Evolutionary conservation across 2,329 filamentous ascomycete species (phyloP).

Genomic region (Aspergillus melleus): DNA sequence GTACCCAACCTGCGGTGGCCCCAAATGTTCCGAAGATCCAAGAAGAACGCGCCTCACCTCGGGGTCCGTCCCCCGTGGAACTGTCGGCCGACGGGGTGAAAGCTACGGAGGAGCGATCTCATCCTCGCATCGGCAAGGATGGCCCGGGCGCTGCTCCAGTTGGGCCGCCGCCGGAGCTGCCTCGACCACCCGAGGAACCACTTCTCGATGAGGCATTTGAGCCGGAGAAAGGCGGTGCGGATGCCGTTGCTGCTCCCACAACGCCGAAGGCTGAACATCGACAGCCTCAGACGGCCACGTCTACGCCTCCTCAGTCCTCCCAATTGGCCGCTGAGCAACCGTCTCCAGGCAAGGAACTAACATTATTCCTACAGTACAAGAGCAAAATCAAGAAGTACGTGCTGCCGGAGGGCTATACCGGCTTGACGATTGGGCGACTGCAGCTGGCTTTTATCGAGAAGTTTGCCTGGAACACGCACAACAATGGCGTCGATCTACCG

Average conservation of each 20-base stretch:
- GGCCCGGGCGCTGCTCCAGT: constrained; percentile 33
- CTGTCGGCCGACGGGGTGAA: constrained; percentile 33
- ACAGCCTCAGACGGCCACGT: constrained; percentile 21
- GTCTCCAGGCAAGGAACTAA: constrained; percentile 78
- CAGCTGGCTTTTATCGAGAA: constrained; percentile 98
- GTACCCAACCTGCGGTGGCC: constrained; percentile 39
- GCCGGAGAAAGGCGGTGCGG: constrained; percentile 28
- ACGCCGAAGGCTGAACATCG: constrained; percentile 28
- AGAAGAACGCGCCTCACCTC: constrained; percentile 39
- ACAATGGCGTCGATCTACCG: constrained; percentile 86
- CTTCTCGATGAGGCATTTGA: constrained; percentile 38
- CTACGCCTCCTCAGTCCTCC: constrained; percentile 49
- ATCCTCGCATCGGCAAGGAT: constrained; percentile 6
- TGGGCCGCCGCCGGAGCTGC: constrained; percentile 61
- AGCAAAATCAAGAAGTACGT: constrained; percentile 97
- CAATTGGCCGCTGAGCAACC: constrained; percentile 63
- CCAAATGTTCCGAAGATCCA: constrained; percentile 60
- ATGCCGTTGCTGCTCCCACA: constrained; percentile 20
- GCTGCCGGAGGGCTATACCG: constrained; percentile 77
- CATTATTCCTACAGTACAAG: constrained; percentile 93
- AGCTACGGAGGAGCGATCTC: constrained; percentile 60
- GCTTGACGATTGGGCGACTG: constrained; percentile 81
- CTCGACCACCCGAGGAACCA: constrained; percentile 38
- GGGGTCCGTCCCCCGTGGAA: constrained; percentile 29
- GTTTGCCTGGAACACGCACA: constrained; percentile 97